These are phyloP conservation scores for Elsinoe australis DNA, from an alignment of 2,329 filamentous ascomycete genomes.

Conservation along the genomic window DNA sequence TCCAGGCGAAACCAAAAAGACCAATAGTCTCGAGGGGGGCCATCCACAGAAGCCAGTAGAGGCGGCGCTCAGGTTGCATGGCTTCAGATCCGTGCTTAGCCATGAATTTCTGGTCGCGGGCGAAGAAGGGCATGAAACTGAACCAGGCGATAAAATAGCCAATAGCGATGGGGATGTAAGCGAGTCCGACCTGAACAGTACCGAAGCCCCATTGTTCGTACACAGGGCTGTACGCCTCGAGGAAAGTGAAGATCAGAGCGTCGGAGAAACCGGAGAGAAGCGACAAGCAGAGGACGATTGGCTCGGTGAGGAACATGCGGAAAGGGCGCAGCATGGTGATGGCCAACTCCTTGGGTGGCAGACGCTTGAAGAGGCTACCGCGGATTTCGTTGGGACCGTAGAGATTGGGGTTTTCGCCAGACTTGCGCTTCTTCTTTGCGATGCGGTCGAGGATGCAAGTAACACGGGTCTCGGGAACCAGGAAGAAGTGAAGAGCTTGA, in stretches of 20 bases:
- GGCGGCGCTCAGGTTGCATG: constrained; percentile 55
- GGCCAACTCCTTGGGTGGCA: constrained; percentile 36
- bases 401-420: constrained; percentile 48
- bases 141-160: constrained; percentile 54
- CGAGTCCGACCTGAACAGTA: constrained; percentile 48
- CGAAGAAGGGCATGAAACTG: constrained; percentile 52
- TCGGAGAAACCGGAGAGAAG: constrained; percentile 64
- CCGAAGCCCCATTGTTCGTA: constrained; percentile 58
- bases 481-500: constrained; percentile 57
- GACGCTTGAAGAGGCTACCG: constrained; percentile 24
- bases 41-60: constrained; percentile 56
- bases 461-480: constrained; percentile 67
- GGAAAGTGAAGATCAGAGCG: constrained; percentile 67
- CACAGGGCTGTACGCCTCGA: constrained; percentile 60
- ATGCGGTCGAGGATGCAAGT: constrained; percentile 69
- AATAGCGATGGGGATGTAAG: constrained; percentile 58
- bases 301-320: constrained; percentile 64
- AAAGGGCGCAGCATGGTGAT: constrained; percentile 56
- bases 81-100: constrained; percentile 38
- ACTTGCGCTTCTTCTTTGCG: constrained; percentile 60
- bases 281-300: constrained; percentile 61
- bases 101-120: constrained; percentile 44
- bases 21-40: constrained; percentile 47
- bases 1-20: constrained; percentile 63
- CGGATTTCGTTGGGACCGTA: constrained; percentile 65